Evolutionary conservation across 345 rosid species (phyloP).

Genomic region (Salix arbutifolia): DNA sequence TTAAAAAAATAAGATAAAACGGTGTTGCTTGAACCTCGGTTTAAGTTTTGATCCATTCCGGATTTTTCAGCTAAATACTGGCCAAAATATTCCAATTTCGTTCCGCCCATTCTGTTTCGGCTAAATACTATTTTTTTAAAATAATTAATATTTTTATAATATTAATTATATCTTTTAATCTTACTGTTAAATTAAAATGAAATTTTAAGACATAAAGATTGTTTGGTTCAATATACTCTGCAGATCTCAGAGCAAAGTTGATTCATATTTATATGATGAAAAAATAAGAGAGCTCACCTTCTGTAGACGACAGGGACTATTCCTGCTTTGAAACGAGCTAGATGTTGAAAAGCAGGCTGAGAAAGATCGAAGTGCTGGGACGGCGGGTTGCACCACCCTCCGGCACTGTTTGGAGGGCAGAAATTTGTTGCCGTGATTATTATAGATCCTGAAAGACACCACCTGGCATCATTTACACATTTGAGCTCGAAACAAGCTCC

Average conservation of each 20-base stretch:
- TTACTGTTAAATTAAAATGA: too few relatives aligned
- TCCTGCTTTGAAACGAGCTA: slow-evolving; percentile 27
- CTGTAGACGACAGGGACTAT: slow-evolving; percentile 24
- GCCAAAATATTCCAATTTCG: too few relatives aligned
- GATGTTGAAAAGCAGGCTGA: slow-evolving; percentile 24
- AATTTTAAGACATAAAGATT: background rate
- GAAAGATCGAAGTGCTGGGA: slow-evolving; percentile 26
- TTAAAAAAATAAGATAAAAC: too few relatives aligned
- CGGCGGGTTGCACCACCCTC: slow-evolving; percentile 33
- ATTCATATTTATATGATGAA: too few relatives aligned
- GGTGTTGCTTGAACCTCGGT: accelerated
- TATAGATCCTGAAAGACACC: slow-evolving; percentile 27
- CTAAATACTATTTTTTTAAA: too few relatives aligned
- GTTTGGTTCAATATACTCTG: background rate
- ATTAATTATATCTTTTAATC: too few relatives aligned
- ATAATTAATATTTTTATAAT: too few relatives aligned
- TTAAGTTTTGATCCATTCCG: too few relatives aligned
- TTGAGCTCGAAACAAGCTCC: slow-evolving; percentile 27
- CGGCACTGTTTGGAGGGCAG: slow-evolving; percentile 30
- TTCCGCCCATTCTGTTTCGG: too few relatives aligned
- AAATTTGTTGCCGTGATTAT: slow-evolving; percentile 25
- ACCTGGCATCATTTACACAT: slow-evolving; percentile 20
- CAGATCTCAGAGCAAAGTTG: background rate
- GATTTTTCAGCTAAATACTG: too few relatives aligned
- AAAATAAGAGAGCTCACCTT: background rate